Conservation (phyloP, 805 yeast genomes). For the Teunomyces panamensis region DNA sequence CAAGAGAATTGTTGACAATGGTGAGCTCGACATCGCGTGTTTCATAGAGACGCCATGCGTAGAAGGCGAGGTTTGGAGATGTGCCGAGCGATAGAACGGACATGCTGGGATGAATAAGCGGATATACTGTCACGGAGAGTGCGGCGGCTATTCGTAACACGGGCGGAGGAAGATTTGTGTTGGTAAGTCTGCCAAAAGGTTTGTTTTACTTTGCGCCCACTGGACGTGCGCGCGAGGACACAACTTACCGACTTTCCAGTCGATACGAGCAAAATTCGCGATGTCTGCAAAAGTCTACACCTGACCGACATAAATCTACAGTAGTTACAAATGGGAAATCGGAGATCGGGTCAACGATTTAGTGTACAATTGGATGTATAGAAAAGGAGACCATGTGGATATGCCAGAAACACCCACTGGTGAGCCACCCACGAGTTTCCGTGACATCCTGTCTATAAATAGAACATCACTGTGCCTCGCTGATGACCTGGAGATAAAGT, state of each 20-base stretch:
- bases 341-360: too few relatives aligned
- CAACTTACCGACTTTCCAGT: not conserved
- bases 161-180: not conserved
- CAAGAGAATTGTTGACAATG: slow-evolving; percentile 32
- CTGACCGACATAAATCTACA: too few relatives aligned
- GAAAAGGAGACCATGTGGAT: too few relatives aligned
- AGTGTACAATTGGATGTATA: too few relatives aligned
- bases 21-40: slow-evolving; percentile 39
- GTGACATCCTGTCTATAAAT: not conserved
- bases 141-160: not conserved
- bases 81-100: slow-evolving; percentile 32
- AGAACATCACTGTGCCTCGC: not conserved
- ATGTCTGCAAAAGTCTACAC: not conserved
- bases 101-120: not conserved
- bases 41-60: slow-evolving; percentile 54
- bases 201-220: not conserved
- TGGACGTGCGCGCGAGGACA: not conserved
- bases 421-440: too few relatives aligned
- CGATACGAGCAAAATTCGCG: not conserved
- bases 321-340: too few relatives aligned
- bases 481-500: not conserved
- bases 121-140: not conserved
- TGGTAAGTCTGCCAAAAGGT: not conserved
- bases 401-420: too few relatives aligned
- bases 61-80: slow-evolving; percentile 57